Percentiles rank a stretch among this genome's conserved stretches.
phyloP scores from a whole-genome alignment of 495 filamentous ascomycete species.

The Aspergillus haitiensis region DNA sequence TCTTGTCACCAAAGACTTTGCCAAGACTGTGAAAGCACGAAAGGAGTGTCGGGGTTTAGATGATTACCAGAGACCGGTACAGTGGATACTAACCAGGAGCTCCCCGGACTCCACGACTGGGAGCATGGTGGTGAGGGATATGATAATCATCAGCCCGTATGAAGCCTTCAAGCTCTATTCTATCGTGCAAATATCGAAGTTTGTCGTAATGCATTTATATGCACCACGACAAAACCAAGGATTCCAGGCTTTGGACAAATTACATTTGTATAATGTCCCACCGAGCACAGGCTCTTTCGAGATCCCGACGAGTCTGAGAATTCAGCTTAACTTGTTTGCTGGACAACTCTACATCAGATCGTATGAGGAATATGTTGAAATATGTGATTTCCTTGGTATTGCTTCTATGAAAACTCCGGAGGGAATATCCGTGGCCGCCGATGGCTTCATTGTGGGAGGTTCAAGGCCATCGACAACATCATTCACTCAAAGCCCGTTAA shows the following conservation, averaged over 20 bases:
- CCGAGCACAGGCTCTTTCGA: neutral
- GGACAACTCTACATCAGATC: constrained; percentile 15
- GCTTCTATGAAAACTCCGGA: constrained; percentile 7
- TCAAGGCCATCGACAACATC: constrained; percentile 7
- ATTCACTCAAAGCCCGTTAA: constrained; percentile 53
- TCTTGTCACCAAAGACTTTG: constrained; percentile 15
- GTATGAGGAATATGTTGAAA: constrained; percentile 11
- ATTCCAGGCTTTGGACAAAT: constrained; percentile 48
- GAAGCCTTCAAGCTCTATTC: constrained; percentile 59
- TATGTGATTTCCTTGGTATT: constrained; percentile 16
- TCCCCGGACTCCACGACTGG: constrained; percentile 9
- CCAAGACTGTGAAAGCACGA: neutral
- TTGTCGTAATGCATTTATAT: constrained; percentile 58
- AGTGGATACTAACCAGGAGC: constrained; percentile 25
- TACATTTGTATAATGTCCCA: constrained; percentile 39
- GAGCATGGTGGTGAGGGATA: constrained; percentile 19
- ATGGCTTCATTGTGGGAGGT: constrained; percentile 18
- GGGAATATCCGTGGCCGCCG: constrained; percentile 9
- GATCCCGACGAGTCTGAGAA: constrained; percentile 1
- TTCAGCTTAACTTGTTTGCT: constrained; percentile 20
- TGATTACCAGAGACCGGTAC: constrained; percentile 12
- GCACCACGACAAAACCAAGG: constrained; percentile 50
- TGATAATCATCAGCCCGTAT: constrained; percentile 62
- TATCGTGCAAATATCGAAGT: constrained; percentile 29
- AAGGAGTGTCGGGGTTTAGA: neutral